Percentiles rank a stretch among this genome's conserved stretches.
Conservation (phyloP, 2,329 filamentous ascomycete species). For the Diaporthe vaccinii region DNA sequence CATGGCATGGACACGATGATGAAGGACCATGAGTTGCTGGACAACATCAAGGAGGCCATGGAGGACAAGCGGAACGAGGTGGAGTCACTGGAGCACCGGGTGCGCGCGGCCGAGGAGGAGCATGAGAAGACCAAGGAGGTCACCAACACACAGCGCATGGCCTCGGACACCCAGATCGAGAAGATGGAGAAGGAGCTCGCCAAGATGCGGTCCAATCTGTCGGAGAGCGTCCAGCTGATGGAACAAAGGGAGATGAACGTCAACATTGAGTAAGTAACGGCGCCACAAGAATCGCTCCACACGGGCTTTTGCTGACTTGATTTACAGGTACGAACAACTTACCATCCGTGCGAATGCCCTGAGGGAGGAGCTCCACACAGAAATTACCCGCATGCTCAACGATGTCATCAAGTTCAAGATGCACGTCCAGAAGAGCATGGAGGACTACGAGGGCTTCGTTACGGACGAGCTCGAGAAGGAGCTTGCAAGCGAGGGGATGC, state of each 20-base stretch:
- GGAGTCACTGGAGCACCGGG: conserved; percentile 89
- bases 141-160: conserved; percentile 87
- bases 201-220: conserved; percentile 87
- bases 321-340: conserved; percentile 86
- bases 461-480: conserved; percentile 93
- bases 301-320: conserved; percentile 27
- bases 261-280: conserved; percentile 84
- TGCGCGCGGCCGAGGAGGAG: conserved; percentile 90
- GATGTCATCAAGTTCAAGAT: conserved; percentile 99
- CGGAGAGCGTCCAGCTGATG: conserved; percentile 90
- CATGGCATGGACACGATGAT: conserved; percentile 89
- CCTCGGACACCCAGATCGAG: conserved; percentile 93
- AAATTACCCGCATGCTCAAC: conserved; percentile 95
- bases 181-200: conserved; percentile 99
- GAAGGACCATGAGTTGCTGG: conserved; percentile 92
- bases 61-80: conserved; percentile 96
- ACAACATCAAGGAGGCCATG: conserved; percentile 96
- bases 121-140: conserved; percentile 93
- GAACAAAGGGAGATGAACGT: conserved; percentile 97
- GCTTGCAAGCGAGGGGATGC: conserved; percentile 73
- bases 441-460: conserved; percentile 95
- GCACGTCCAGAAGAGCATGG: conserved; percentile 90
- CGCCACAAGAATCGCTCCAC: not conserved
- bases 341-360: conserved; percentile 86
- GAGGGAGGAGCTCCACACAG: conserved; percentile 97